Percentiles rank a stretch among this genome's conserved stretches.
Evolutionary conservation across 106 monocot genomes (phyloP).

Genomic region (Chionographis japonica): DNA sequence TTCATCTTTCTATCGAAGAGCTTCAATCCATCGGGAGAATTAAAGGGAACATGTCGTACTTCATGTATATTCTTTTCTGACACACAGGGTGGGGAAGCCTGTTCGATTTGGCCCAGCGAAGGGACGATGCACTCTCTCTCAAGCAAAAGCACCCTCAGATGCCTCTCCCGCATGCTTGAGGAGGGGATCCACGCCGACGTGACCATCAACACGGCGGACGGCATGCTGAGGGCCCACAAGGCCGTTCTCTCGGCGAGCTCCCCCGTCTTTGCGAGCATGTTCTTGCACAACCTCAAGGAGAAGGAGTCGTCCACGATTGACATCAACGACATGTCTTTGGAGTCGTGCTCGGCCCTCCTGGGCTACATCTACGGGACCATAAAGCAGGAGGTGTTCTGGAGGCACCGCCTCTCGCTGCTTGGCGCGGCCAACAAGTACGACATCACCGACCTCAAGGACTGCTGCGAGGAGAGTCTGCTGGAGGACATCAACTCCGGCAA

Average conservation of each 20-base stretch:
- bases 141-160: constrained; percentile 37
- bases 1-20: too few species aligned
- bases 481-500: constrained; percentile 73
- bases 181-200: constrained; percentile 79
- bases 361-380: constrained; percentile 77
- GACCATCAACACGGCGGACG: constrained; percentile 51
- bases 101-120: constrained; percentile 61
- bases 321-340: constrained; percentile 70
- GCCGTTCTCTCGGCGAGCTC: constrained; percentile 75
- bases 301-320: constrained; percentile 65
- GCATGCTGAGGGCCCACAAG: constrained; percentile 70
- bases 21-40: too few species aligned
- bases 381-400: constrained; percentile 71
- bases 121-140: constrained; percentile 37
- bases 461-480: constrained; percentile 83
- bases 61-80: background rate
- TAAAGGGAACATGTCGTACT: too few species aligned
- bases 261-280: constrained; percentile 88
- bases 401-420: constrained; percentile 59
- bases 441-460: constrained; percentile 61
- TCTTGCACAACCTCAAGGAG: constrained; percentile 69
- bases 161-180: constrained; percentile 79
- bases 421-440: constrained; percentile 83
- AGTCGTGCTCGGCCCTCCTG: constrained; percentile 61
- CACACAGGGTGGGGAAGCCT: constrained; percentile 53